phyloP scores from a whole-genome alignment of 805 yeast species.

The Yarrowia alimentaria region DNA sequence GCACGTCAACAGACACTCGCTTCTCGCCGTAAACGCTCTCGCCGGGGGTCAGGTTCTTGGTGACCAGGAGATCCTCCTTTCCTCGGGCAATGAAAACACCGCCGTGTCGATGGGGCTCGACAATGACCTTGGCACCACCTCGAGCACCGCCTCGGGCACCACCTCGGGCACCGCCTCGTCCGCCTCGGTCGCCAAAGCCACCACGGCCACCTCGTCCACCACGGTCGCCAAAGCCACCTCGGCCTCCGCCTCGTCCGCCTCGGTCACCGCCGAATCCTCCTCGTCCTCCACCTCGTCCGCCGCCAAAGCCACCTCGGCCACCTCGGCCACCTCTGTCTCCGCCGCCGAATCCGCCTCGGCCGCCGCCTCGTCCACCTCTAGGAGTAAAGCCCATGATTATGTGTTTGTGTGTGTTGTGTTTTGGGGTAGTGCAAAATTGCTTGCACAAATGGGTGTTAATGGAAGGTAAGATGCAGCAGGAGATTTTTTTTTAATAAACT shows the following conservation, averaged over 20 bases:
- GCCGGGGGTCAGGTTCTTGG: slow-evolving; percentile 97
- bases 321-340: slow-evolving; percentile 30
- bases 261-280: slow-evolving; percentile 51
- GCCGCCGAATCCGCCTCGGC: slow-evolving; percentile 43
- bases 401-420: slow-evolving; percentile 24
- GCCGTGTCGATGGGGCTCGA: slow-evolving; percentile 96
- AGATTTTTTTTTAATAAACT: slow-evolving; percentile 12
- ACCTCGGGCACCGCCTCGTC: slow-evolving; percentile 37
- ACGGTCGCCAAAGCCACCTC: slow-evolving; percentile 43
- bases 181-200: slow-evolving; percentile 37
- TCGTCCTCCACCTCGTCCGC: slow-evolving; percentile 44
- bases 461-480: slow-evolving; percentile 21
- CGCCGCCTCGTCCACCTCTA: slow-evolving; percentile 37
- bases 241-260: slow-evolving; percentile 48
- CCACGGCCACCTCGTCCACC: slow-evolving; percentile 35
- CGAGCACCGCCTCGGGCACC: slow-evolving; percentile 50
- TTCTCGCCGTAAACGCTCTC: slow-evolving; percentile 98
- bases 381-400: slow-evolving; percentile 27
- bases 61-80: slow-evolving; percentile 96
- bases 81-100: slow-evolving; percentile 99
- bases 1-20: slow-evolving; percentile 91
- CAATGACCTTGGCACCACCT: slow-evolving; percentile 82
- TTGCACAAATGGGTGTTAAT: slow-evolving; percentile 23
- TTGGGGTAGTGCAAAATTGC: slow-evolving; percentile 5
- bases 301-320: slow-evolving; percentile 36